Evolutionary conservation across 768 basidiomycete genomes (phyloP).

Genomic region (Termitomyces sp.): DNA sequence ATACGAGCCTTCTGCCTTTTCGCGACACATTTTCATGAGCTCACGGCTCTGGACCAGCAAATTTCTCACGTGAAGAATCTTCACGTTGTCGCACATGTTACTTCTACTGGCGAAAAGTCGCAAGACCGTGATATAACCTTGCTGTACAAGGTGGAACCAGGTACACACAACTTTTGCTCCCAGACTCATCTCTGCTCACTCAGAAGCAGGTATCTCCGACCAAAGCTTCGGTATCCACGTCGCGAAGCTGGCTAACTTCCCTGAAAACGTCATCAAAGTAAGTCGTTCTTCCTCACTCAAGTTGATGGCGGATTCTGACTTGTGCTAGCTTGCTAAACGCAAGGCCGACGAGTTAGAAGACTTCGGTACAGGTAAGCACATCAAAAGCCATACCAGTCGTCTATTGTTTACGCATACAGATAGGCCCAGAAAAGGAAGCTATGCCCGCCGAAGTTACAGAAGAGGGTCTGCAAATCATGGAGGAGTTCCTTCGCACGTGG

Average conservation of each 20-base stretch:
- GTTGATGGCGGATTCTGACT: background rate
- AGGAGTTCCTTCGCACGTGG: conserved; percentile 72
- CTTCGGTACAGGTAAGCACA: conserved; percentile 42
- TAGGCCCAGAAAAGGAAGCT: conserved; percentile 27
- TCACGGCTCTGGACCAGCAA: conserved; percentile 88
- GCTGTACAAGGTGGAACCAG: conserved; percentile 91
- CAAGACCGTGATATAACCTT: conserved; percentile 76
- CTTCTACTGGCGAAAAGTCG: conserved; percentile 66
- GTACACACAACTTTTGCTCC: conserved; percentile 33
- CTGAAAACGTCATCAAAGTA: conserved; percentile 87
- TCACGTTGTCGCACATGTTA: conserved; percentile 94
- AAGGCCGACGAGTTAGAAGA: conserved; percentile 92
- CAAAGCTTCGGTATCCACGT: conserved; percentile 99
- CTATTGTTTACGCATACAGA: background rate
- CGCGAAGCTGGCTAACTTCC: conserved; percentile 96
- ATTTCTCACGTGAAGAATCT: conserved; percentile 86
- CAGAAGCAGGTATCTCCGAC: conserved; percentile 71
- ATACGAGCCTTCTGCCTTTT: conserved; percentile 95
- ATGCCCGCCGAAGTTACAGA: conserved; percentile 60
- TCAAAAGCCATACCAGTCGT: background rate
- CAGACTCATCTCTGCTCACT: background rate
- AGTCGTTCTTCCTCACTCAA: conserved; percentile 6
- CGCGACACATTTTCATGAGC: conserved; percentile 97
- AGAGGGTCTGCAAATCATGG: conserved; percentile 76
- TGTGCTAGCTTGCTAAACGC: conserved; percentile 70